Evolutionary conservation across 2,329 filamentous ascomycete species (phyloP).

Genomic region (Alternaria arborescens): DNA sequence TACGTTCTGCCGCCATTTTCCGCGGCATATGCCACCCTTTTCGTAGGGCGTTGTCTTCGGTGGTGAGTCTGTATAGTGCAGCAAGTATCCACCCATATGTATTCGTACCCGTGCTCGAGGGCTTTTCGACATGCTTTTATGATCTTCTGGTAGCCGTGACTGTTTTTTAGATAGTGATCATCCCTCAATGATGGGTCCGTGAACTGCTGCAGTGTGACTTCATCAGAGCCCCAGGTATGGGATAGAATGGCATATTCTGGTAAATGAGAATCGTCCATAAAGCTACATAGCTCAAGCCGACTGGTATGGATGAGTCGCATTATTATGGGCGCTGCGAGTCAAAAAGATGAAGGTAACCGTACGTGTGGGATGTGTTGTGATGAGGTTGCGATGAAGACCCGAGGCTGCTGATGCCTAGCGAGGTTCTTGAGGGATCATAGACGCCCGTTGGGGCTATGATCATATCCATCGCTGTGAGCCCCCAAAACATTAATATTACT

Average conservation of each 20-base stretch:
- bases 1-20: no score
- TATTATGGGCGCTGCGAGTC: background rate
- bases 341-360: background rate
- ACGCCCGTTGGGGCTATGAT: background rate
- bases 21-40: slow-evolving; percentile 18
- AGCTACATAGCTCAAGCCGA: slow-evolving; percentile 12
- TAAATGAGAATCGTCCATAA: slow-evolving; percentile 11
- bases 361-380: background rate
- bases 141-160: slow-evolving; percentile 15
- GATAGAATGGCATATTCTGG: slow-evolving; percentile 31
- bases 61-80: slow-evolving; percentile 1
- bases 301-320: slow-evolving; percentile 25
- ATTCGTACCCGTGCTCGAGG: slow-evolving; percentile 5
- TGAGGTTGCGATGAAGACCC: background rate
- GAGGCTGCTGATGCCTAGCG: background rate
- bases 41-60: slow-evolving; percentile 22
- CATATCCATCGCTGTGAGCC: background rate
- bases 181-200: background rate
- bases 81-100: slow-evolving; percentile 29
- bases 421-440: background rate
- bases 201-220: slow-evolving; percentile 27
- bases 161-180: background rate
- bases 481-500: background rate
- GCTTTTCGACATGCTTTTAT: slow-evolving; percentile 14
- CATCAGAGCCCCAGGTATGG: slow-evolving; percentile 24